Evolutionary conservation across 2,329 filamentous ascomycete species (phyloP).

Genomic region (Trichoderma sp.): DNA sequence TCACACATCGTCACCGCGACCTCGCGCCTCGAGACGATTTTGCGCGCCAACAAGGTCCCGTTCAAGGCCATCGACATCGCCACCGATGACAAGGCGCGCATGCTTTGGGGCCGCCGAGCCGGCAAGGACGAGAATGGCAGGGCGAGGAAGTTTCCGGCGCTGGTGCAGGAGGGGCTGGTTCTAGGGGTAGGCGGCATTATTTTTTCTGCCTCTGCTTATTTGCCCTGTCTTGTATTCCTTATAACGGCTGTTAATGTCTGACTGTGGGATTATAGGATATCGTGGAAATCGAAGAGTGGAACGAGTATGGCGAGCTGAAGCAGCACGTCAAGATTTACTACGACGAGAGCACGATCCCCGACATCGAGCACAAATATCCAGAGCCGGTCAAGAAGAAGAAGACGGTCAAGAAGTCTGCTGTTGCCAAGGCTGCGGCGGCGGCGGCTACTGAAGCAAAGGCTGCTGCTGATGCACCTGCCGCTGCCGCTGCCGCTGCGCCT

Average conservation of each 20-base stretch:
- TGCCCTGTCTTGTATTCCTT: background rate
- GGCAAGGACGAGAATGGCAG: conserved; percentile 67
- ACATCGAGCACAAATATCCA: conserved; percentile 55
- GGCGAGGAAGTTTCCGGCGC: conserved; percentile 76
- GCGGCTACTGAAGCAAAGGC: conserved; percentile 31
- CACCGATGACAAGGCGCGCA: conserved; percentile 83
- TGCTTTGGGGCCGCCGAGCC: conserved; percentile 82
- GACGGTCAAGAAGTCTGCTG: conserved; percentile 32
- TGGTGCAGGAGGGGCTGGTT: conserved; percentile 85
- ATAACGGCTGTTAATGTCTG: background rate
- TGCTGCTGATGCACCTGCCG: conserved; percentile 23
- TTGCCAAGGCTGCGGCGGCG: conserved; percentile 30
- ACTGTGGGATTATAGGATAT: conserved; percentile 65
- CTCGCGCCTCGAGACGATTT: conserved; percentile 91
- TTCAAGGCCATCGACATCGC: conserved; percentile 92
- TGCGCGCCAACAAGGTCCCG: conserved; percentile 90
- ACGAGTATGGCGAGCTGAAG: conserved; percentile 94
- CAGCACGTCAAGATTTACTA: conserved; percentile 74
- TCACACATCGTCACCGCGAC: conserved; percentile 96
- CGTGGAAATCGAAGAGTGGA: conserved; percentile 96
- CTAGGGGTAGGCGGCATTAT: conserved; percentile 65
- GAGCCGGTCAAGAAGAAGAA: conserved; percentile 40
- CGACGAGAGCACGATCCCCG: conserved; percentile 61
- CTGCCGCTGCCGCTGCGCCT: conserved; percentile 30
- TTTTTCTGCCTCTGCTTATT: background rate